These are phyloP conservation scores for Colletotrichum costaricense DNA, from an alignment of 2,329 filamentous ascomycete genomes.

Conservation along the genomic window DNA sequence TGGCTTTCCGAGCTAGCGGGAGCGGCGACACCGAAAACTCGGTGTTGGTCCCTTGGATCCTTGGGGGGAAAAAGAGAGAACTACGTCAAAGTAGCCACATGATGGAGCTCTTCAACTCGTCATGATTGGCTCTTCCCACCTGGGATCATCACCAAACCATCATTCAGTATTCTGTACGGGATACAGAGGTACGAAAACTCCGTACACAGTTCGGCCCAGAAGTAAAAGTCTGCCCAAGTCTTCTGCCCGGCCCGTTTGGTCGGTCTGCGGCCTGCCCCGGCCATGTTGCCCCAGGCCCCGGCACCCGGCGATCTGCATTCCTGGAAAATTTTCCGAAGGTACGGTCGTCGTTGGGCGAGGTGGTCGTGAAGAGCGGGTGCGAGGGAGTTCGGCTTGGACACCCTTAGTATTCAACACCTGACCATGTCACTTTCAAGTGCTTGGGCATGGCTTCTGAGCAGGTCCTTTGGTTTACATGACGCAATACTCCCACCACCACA, in stretches of 20 bases:
- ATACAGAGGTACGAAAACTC: no score
- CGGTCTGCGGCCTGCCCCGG: background rate
- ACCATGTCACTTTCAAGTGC: no score
- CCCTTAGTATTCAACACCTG: no score
- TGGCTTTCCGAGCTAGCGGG: background rate
- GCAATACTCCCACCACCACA: no score
- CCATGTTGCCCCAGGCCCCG: no score
- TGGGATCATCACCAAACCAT: background rate
- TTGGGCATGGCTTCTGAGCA: no score
- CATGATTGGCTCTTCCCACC: background rate
- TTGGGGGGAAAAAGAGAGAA: background rate
- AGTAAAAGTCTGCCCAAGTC: background rate
- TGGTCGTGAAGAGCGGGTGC: background rate
- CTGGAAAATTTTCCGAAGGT: background rate
- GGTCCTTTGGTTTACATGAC: no score
- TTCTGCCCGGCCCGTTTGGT: background rate
- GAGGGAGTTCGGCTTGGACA: background rate
- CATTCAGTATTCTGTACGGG: no score
- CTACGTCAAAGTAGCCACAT: background rate
- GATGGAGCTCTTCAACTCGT: background rate
- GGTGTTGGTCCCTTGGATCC: background rate
- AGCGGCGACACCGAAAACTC: background rate
- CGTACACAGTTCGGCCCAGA: background rate
- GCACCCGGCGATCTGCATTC: background rate
- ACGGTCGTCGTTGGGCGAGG: background rate